phyloP scores from a whole-genome alignment of 441 rosid genomes.

The Jatropha podagrica region DNA sequence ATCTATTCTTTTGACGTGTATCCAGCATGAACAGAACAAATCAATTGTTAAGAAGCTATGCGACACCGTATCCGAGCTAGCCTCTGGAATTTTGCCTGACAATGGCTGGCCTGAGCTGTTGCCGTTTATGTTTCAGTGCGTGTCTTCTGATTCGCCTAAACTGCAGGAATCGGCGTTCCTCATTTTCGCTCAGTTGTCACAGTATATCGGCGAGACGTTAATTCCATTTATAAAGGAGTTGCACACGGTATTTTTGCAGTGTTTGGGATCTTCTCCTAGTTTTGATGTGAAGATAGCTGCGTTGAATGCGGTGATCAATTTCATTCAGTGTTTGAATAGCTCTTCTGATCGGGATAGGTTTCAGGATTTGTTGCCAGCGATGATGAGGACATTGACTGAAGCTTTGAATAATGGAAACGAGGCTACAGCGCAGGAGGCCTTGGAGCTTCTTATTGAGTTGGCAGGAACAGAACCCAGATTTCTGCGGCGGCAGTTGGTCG shows the following conservation, averaged over 20 bases:
- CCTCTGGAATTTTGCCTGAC: slow-evolving; percentile 77
- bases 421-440: slow-evolving; percentile 94
- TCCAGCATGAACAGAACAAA: slow-evolving; percentile 74
- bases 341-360: slow-evolving; percentile 88
- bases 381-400: slow-evolving; percentile 93
- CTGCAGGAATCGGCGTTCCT: slow-evolving; percentile 90
- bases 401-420: slow-evolving; percentile 88
- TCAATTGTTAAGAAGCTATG: slow-evolving; percentile 84
- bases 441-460: slow-evolving; percentile 91
- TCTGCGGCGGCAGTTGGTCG: slow-evolving; percentile 83
- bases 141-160: slow-evolving; percentile 70
- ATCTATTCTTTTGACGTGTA: slow-evolving; percentile 61
- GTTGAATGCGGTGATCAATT: slow-evolving; percentile 85
- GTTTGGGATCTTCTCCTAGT: slow-evolving; percentile 53
- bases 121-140: slow-evolving; percentile 95
- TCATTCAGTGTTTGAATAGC: slow-evolving; percentile 76
- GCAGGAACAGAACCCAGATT: slow-evolving; percentile 96
- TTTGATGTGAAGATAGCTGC: slow-evolving; percentile 95
- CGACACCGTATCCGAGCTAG: slow-evolving; percentile 94
- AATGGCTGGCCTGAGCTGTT: slow-evolving; percentile 95
- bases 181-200: slow-evolving; percentile 88
- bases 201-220: slow-evolving; percentile 80
- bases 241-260: slow-evolving; percentile 78
- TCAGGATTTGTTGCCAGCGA: slow-evolving; percentile 91
- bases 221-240: slow-evolving; percentile 79